These are phyloP conservation scores for Aspergillus niger DNA, from an alignment of 2,329 filamentous ascomycete genomes.

Conservation along the genomic window DNA sequence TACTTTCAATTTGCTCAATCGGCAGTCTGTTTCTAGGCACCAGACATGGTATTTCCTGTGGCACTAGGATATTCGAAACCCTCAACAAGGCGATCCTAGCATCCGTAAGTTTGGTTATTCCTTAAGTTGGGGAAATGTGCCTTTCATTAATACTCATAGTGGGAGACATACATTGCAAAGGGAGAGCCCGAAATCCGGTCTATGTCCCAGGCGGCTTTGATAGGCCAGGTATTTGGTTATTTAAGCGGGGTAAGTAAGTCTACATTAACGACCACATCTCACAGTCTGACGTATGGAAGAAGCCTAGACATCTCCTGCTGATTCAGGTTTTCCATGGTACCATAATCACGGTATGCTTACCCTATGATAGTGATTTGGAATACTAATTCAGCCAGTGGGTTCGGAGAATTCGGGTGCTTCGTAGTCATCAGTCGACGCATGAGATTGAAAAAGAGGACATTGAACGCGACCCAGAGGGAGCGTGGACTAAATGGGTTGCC, in stretches of 20 bases:
- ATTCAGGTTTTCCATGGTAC: conserved; percentile 33
- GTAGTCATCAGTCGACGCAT: background rate
- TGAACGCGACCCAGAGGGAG: conserved; percentile 7
- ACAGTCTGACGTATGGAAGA: conserved; percentile 6
- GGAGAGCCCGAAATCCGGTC: background rate
- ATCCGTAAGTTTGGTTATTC: background rate
- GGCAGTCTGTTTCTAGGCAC: conserved; percentile 40
- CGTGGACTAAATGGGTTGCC: conserved; percentile 28
- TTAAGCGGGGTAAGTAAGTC: background rate
- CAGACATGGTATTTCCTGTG: conserved; percentile 27
- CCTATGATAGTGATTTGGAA: conserved; percentile 16
- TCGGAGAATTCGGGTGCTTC: conserved; percentile 10
- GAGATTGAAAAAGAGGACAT: background rate
- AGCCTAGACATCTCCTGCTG: conserved; percentile 28
- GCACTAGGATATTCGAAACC: conserved; percentile 30
- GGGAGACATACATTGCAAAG: conserved; percentile 4
- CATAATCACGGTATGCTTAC: conserved; percentile 21
- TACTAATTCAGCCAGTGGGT: conserved; percentile 5
- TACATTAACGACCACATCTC: no score
- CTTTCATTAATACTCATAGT: background rate
- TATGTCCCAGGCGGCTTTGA: conserved; percentile 10
- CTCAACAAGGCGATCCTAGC: conserved; percentile 20
- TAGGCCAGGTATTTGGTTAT: conserved; percentile 12
- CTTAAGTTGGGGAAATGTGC: background rate
- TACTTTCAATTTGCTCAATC: conserved; percentile 41